Percentiles rank a stretch among this genome's conserved stretches.
These are phyloP conservation scores for Nothopassalora personata DNA, from an alignment of 2,329 filamentous ascomycete genomes.

Conservation along the genomic window DNA sequence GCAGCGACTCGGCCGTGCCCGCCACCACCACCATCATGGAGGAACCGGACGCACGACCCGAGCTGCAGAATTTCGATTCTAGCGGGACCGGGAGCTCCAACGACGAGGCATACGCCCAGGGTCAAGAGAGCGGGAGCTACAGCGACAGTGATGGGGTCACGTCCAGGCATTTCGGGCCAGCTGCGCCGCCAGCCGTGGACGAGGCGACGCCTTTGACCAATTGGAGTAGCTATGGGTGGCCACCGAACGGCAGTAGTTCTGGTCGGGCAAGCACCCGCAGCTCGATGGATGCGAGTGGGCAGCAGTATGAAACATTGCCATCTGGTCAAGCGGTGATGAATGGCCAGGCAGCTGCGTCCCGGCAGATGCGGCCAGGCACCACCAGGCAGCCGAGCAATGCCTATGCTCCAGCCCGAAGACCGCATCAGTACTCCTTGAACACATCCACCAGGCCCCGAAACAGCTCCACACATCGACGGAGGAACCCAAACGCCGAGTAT, in stretches of 20 bases:
- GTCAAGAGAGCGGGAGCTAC: slow-evolving; percentile 16
- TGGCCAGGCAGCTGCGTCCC: slow-evolving; percentile 12
- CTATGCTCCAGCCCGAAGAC: slow-evolving; percentile 45
- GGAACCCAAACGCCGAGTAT: slow-evolving; percentile 67
- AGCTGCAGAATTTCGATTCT: slow-evolving; percentile 30
- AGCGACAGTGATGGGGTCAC: slow-evolving; percentile 27
- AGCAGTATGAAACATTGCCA: slow-evolving; percentile 19
- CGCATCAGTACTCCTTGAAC: slow-evolving; percentile 44
- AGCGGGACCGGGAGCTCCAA: slow-evolving; percentile 28
- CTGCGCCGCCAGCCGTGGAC: slow-evolving; percentile 13
- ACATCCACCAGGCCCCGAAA: slow-evolving; percentile 45
- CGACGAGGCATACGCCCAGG: slow-evolving; percentile 22
- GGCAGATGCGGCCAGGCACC: slow-evolving; percentile 36
- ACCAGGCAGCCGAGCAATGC: slow-evolving; percentile 45
- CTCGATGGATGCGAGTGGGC: slow-evolving; percentile 5
- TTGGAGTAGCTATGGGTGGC: slow-evolving; percentile 28
- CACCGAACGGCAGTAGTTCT: slow-evolving; percentile 11
- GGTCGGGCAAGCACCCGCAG: slow-evolving; percentile 13
- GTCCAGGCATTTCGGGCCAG: slow-evolving; percentile 24
- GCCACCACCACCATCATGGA: slow-evolving; percentile 29
- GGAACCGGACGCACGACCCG: slow-evolving; percentile 27
- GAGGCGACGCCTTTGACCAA: slow-evolving; percentile 28
- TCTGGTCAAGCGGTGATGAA: slow-evolving; percentile 13
- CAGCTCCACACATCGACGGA: slow-evolving; percentile 51
- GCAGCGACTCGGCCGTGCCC: slow-evolving; percentile 18